Evolutionary conservation across 2,329 filamentous ascomycete genomes (phyloP).

Genomic region (Purpureocillium takamizusanense): DNA sequence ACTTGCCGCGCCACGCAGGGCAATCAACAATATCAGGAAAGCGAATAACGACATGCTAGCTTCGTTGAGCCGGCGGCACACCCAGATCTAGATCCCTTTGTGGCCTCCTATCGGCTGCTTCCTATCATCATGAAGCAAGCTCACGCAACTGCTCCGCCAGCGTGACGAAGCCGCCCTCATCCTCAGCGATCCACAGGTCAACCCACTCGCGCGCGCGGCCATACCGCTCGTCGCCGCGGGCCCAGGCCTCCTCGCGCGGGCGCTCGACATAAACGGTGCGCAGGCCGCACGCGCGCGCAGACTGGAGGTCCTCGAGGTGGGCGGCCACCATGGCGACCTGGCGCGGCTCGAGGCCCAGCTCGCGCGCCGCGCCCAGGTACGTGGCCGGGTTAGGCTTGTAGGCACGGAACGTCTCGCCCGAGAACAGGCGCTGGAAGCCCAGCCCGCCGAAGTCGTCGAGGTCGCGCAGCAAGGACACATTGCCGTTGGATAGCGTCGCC

Average conservation of each 20-base stretch:
- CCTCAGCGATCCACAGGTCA: slow-evolving; percentile 27
- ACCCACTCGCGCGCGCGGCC: slow-evolving; percentile 37
- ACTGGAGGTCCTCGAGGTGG: slow-evolving; percentile 60
- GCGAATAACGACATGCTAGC: too few relatives aligned
- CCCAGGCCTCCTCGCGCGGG: slow-evolving; percentile 54
- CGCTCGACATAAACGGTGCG: slow-evolving; percentile 69
- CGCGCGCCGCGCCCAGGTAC: slow-evolving; percentile 58
- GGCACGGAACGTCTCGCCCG: slow-evolving; percentile 59
- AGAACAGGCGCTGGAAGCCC: slow-evolving; percentile 53
- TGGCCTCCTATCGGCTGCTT: too few relatives aligned
- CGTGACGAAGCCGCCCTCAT: slow-evolving; percentile 20
- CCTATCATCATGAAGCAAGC: slow-evolving; percentile 1
- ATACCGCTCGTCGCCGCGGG: slow-evolving; percentile 37
- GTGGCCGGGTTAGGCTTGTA: slow-evolving; percentile 66
- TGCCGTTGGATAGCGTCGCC: slow-evolving; percentile 68
- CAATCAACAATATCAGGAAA: too few relatives aligned
- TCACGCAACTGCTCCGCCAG: slow-evolving; percentile 18
- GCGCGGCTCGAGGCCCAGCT: slow-evolving; percentile 43
- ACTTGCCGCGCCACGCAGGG: too few relatives aligned
- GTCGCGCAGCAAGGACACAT: slow-evolving; percentile 56
- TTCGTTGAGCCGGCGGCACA: too few relatives aligned
- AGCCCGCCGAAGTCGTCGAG: slow-evolving; percentile 49
- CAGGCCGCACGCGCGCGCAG: slow-evolving; percentile 55
- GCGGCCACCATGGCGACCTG: slow-evolving; percentile 73
- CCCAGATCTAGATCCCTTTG: too few relatives aligned